Percentiles rank a stretch among this genome's conserved stretches.
Conservation (phyloP, 78 protist species). For the Chrysochromulina tobinii region DNA sequence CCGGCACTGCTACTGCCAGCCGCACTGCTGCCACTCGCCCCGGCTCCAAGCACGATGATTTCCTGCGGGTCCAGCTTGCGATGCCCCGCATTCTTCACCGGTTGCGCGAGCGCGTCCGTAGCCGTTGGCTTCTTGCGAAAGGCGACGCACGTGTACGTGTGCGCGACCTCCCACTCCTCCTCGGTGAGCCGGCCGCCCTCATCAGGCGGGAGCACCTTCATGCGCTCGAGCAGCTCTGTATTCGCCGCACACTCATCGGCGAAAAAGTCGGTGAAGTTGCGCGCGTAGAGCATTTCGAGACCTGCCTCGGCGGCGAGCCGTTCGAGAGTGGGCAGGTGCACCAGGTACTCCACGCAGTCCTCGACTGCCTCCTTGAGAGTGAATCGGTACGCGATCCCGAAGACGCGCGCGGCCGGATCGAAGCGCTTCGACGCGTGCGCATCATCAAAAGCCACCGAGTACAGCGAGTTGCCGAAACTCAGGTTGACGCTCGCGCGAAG, state of each 20-base stretch:
- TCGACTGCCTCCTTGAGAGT: background rate
- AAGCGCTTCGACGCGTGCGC: background rate
- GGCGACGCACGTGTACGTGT: background rate
- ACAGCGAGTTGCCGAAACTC: background rate
- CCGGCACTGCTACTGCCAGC: too few species aligned
- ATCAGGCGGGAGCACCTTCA: background rate
- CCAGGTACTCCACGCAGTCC: background rate
- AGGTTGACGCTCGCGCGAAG: background rate
- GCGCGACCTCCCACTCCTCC: constrained; percentile 12
- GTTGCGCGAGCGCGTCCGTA: too few species aligned
- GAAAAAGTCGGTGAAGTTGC: background rate
- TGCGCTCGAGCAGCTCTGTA: background rate
- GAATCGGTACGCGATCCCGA: background rate
- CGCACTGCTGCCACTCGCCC: too few species aligned
- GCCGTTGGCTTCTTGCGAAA: background rate
- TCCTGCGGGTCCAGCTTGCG: too few species aligned
- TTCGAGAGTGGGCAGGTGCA: background rate
- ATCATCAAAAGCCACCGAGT: background rate
- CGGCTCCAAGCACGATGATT: too few species aligned
- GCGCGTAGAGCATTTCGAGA: background rate
- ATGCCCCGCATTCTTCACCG: too few species aligned
- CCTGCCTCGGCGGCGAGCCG: too few species aligned
- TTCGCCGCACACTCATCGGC: background rate
- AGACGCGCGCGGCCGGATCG: background rate
- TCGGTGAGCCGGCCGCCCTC: background rate